phyloP scores from a whole-genome alignment of 2,329 filamentous ascomycete species.

The Exophiala sp. region DNA sequence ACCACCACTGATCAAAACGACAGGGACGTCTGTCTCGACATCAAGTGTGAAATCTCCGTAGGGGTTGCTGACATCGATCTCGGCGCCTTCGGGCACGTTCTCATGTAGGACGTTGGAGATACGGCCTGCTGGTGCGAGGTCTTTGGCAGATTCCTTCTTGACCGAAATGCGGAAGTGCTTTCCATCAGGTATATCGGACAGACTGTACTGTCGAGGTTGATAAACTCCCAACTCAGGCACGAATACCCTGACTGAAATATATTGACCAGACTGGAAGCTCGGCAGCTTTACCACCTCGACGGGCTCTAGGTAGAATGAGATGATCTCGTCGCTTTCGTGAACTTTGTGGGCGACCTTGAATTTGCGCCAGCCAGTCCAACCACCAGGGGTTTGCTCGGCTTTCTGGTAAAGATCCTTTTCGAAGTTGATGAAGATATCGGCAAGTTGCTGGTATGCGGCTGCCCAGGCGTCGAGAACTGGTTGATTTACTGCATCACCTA shows the following conservation, averaged over 20 bases:
- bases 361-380: constrained; percentile 65
- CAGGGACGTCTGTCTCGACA: constrained; percentile 37
- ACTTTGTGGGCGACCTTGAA: constrained; percentile 65
- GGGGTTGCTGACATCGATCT: constrained; percentile 64
- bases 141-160: constrained; percentile 61
- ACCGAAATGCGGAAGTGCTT: constrained; percentile 66
- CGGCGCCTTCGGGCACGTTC: constrained; percentile 58
- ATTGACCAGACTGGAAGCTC: constrained; percentile 66
- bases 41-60: constrained; percentile 60
- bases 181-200: constrained; percentile 53
- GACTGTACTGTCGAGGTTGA: constrained; percentile 69
- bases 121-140: constrained; percentile 56
- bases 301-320: constrained; percentile 66
- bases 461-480: constrained; percentile 66
- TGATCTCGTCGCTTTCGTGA: constrained; percentile 64
- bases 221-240: constrained; percentile 58
- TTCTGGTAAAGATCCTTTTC: constrained; percentile 60
- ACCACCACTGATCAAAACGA: constrained; percentile 62
- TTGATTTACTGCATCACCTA: constrained; percentile 64
- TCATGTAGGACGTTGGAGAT: constrained; percentile 69
- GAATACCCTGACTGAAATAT: constrained; percentile 61
- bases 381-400: constrained; percentile 19
- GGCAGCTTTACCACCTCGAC: constrained; percentile 61
- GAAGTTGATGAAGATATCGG: constrained; percentile 66
- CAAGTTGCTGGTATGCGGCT: constrained; percentile 69